phyloP scores from a whole-genome alignment of 805 yeast species.

The Jamesozyma lodderae region DNA sequence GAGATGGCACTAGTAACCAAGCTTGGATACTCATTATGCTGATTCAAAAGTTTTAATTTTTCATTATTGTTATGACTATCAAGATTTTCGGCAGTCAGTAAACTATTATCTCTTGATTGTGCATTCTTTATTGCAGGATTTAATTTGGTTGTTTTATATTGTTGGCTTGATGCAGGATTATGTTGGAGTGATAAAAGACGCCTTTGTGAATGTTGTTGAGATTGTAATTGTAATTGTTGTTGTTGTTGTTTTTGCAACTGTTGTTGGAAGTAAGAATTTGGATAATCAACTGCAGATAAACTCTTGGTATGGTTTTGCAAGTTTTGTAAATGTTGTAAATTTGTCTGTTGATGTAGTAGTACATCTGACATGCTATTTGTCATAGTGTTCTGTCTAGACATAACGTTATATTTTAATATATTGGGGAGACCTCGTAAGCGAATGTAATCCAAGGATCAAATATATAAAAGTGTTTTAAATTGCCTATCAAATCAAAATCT shows the following conservation, averaged over 20 bases:
- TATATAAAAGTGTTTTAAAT: too few species aligned
- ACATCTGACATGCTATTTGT: slow-evolving; percentile 23
- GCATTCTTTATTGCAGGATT: not conserved
- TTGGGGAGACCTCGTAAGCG: too few species aligned
- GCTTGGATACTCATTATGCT: not conserved
- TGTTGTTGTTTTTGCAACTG: slow-evolving; percentile 4
- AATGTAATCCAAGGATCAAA: too few species aligned
- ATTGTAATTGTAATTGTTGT: slow-evolving; percentile 5
- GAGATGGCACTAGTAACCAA: too few species aligned
- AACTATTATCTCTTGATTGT: slow-evolving; percentile 2
- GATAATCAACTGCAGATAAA: slow-evolving; percentile 25
- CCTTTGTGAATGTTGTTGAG: slow-evolving; percentile 7
- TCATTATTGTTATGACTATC: not conserved
- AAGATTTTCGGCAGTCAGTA: slow-evolving; percentile 1
- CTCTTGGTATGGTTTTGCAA: slow-evolving; percentile 30
- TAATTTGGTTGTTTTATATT: not conserved
- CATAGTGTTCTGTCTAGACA: slow-evolving; percentile 33
- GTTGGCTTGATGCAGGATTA: not conserved
- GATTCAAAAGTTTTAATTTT: not conserved
- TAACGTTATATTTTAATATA: too few species aligned
- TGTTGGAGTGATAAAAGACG: not conserved
- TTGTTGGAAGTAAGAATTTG: slow-evolving; percentile 3
- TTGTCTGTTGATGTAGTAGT: slow-evolving; percentile 12
- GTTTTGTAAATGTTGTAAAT: slow-evolving; percentile 17
- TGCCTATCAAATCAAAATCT: too few species aligned